Percentiles rank a stretch among this genome's conserved stretches.
phyloP scores from a whole-genome alignment of 1,139 yeast species.

The Protomyces pachydermus region DNA sequence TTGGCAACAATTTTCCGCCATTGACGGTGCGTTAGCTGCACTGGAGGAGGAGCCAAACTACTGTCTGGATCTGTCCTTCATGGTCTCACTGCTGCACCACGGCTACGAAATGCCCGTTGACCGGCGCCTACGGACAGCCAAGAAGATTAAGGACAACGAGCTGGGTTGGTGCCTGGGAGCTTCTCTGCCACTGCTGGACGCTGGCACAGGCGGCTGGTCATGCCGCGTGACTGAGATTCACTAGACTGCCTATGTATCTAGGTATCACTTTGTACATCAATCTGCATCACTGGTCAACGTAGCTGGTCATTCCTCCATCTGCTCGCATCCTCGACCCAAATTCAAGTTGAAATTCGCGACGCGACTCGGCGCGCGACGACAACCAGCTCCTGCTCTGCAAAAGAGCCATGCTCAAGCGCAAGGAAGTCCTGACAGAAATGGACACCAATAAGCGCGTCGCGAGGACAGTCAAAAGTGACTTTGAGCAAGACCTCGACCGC shows the following conservation, averaged over 20 bases:
- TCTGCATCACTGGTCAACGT: background rate
- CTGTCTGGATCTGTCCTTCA: slow-evolving; percentile 89
- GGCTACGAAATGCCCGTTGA: slow-evolving; percentile 91
- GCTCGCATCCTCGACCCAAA: background rate
- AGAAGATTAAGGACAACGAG: slow-evolving; percentile 80
- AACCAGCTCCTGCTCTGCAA: background rate
- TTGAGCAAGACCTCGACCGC: slow-evolving; percentile 48
- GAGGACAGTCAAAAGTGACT: slow-evolving; percentile 32
- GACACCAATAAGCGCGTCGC: slow-evolving; percentile 5
- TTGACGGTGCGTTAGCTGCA: slow-evolving; percentile 57
- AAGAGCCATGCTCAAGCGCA: slow-evolving; percentile 1
- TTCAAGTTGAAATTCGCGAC: background rate
- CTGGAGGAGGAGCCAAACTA: slow-evolving; percentile 78
- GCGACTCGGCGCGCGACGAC: background rate
- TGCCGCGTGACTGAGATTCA: slow-evolving; percentile 8
- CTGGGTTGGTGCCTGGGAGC: slow-evolving; percentile 99
- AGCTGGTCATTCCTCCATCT: background rate
- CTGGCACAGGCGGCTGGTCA: slow-evolving; percentile 16
- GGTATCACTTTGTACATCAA: background rate
- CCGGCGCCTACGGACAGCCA: slow-evolving; percentile 87
- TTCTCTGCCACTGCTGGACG: slow-evolving; percentile 67
- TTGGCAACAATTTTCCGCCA: slow-evolving; percentile 59
- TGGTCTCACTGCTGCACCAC: slow-evolving; percentile 80
- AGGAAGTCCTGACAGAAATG: slow-evolving; percentile 9
- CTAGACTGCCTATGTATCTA: background rate